These are phyloP conservation scores for Cryptococcus depauperatus DNA, from an alignment of 1,284 basidiomycete genomes.

Conservation along the genomic window DNA sequence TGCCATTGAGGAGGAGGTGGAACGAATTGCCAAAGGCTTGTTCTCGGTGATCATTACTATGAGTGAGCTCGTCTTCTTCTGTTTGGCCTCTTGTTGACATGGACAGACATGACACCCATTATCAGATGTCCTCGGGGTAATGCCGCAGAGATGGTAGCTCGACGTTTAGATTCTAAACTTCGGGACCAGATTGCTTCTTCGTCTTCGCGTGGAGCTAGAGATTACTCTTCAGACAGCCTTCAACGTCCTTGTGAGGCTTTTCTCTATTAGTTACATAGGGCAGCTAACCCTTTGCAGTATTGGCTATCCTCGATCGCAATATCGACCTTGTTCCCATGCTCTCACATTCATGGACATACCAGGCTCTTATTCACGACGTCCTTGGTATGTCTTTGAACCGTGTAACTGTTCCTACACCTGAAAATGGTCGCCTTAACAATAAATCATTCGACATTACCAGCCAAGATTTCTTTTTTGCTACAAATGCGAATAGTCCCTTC, in stretches of 20 bases:
- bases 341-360: conserved; percentile 98
- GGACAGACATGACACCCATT: conserved; percentile 77
- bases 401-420: conserved; percentile 65
- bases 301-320: conserved; percentile 90
- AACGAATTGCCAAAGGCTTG: conserved; percentile 80
- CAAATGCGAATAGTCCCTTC: conserved; percentile 92
- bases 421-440: conserved; percentile 58
- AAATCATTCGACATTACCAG: conserved; percentile 92
- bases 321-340: conserved; percentile 92
- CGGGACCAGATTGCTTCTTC: conserved; percentile 80
- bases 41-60: conserved; percentile 90
- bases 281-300: conserved; percentile 51
- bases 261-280: background rate
- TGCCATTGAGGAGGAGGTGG: conserved; percentile 88
- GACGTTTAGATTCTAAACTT: conserved; percentile 87
- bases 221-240: conserved; percentile 56
- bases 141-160: conserved; percentile 96
- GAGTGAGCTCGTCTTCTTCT: conserved; percentile 59
- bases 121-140: conserved; percentile 93
- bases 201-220: conserved; percentile 49
- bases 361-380: conserved; percentile 95
- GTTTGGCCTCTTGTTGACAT: too few species aligned
- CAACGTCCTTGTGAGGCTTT: conserved; percentile 66
- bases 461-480: conserved; percentile 99
- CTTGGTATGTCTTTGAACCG: conserved; percentile 95